These are phyloP conservation scores for Pythium grandisporangium DNA, from an alignment of 352 stramenopile genomes.

Conservation along the genomic window DNA sequence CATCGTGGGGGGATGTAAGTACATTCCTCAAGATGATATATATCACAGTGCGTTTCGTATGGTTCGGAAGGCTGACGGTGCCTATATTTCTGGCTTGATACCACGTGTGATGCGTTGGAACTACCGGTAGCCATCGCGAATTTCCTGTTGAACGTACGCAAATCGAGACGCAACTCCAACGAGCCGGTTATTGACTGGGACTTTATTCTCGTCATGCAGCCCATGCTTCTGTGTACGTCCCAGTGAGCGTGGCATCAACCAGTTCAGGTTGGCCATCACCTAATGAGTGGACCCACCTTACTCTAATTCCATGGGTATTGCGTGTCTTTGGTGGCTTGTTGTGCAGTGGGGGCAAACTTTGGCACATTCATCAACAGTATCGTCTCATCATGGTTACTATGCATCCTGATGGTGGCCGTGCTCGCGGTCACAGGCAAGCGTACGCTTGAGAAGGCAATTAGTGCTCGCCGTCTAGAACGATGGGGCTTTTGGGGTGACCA, in stretches of 20 bases:
- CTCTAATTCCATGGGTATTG: not conserved
- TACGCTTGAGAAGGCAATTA: slow-evolving; percentile 86
- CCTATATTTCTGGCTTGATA: too few species aligned
- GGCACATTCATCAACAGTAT: slow-evolving; percentile 91
- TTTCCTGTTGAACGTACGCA: slow-evolving; percentile 86
- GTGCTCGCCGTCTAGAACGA: slow-evolving; percentile 81
- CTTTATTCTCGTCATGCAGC: slow-evolving; percentile 96
- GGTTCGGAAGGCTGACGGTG: too few species aligned
- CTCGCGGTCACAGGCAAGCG: slow-evolving; percentile 81
- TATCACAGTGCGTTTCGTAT: too few species aligned
- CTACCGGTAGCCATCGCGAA: slow-evolving; percentile 76
- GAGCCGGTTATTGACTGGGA: slow-evolving; percentile 96
- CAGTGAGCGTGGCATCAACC: too few species aligned
- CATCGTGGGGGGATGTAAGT: slow-evolving; percentile 81
- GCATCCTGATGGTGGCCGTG: slow-evolving; percentile 84
- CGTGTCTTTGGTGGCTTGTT: not conserved
- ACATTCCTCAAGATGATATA: not conserved
- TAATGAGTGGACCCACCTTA: not conserved
- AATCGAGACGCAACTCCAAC: slow-evolving; percentile 83
- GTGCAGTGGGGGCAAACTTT: slow-evolving; percentile 45
- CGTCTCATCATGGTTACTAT: slow-evolving; percentile 84
- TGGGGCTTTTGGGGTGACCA: slow-evolving; percentile 22
- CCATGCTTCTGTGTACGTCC: slow-evolving; percentile 70
- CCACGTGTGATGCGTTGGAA: too few species aligned
- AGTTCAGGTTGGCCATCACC: too few species aligned